Evolutionary conservation across 2,329 filamentous ascomycete species (phyloP).

Genomic region (Colletotrichum lini): DNA sequence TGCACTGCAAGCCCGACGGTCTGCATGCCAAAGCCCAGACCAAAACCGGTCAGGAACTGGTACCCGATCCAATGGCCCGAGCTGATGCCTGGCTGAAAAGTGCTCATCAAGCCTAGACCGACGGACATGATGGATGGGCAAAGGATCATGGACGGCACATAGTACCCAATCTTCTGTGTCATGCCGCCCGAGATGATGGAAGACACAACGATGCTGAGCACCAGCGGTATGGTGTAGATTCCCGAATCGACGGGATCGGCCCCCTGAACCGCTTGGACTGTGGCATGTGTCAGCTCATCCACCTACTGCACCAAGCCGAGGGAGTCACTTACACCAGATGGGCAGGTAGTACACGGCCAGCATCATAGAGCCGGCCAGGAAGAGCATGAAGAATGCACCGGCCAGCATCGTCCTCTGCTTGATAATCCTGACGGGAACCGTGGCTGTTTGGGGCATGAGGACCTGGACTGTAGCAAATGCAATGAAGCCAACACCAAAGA

Average conservation of each 20-base stretch:
- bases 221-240: slow-evolving; percentile 70
- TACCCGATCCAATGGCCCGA: slow-evolving; percentile 71
- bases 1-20: slow-evolving; percentile 70
- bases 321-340: slow-evolving; percentile 64
- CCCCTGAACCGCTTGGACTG: slow-evolving; percentile 70
- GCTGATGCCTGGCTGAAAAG: slow-evolving; percentile 62
- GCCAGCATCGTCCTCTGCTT: slow-evolving; percentile 68
- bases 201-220: slow-evolving; percentile 68
- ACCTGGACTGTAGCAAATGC: slow-evolving; percentile 68
- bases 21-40: slow-evolving; percentile 72
- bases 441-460: slow-evolving; percentile 68
- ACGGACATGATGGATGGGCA: slow-evolving; percentile 65
- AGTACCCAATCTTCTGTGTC: slow-evolving; percentile 71
- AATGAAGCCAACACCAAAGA: slow-evolving; percentile 62
- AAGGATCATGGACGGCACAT: slow-evolving; percentile 69
- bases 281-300: slow-evolving; percentile 31
- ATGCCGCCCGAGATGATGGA: slow-evolving; percentile 63
- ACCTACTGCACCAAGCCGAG: neutral
- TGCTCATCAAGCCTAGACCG: slow-evolving; percentile 71
- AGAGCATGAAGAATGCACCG: slow-evolving; percentile 62
- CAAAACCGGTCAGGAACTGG: slow-evolving; percentile 72
- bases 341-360: slow-evolving; percentile 69
- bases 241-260: slow-evolving; percentile 68
- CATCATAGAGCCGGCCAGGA: slow-evolving; percentile 66
- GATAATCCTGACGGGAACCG: slow-evolving; percentile 69